These are phyloP conservation scores for Vicia sativa DNA, from an alignment of 306 rosid genomes.

Conservation along the genomic window DNA sequence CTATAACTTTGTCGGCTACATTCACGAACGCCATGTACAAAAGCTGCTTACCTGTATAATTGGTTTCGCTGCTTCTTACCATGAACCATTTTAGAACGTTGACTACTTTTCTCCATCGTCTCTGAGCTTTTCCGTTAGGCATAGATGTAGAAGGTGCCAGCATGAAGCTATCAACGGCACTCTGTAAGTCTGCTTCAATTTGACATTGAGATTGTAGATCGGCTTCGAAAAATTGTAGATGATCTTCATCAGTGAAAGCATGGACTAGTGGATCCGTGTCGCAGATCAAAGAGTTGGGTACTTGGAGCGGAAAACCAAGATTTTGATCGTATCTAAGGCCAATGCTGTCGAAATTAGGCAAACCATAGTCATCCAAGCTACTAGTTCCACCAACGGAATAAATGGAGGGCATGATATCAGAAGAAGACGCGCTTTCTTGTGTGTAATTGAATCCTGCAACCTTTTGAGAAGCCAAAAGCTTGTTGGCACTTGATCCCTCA, in stretches of 20 bases:
- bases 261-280: slow-evolving; percentile 62
- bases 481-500: slow-evolving; percentile 66
- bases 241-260: slow-evolving; percentile 65
- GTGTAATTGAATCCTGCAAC: slow-evolving; percentile 62
- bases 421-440: slow-evolving; percentile 63
- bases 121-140: slow-evolving; percentile 59
- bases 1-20: slow-evolving; percentile 52
- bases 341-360: slow-evolving; percentile 58
- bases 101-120: slow-evolving; percentile 82
- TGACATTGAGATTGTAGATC: slow-evolving; percentile 61
- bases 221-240: slow-evolving; percentile 66
- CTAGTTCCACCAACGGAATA: slow-evolving; percentile 63
- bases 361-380: slow-evolving; percentile 73
- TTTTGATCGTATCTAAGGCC: slow-evolving; percentile 64
- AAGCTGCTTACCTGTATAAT: slow-evolving; percentile 38
- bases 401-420: slow-evolving; percentile 78
- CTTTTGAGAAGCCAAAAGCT: slow-evolving; percentile 62
- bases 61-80: slow-evolving; percentile 44
- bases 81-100: slow-evolving; percentile 85
- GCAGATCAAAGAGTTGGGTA: slow-evolving; percentile 61
- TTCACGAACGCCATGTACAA: slow-evolving; percentile 37
- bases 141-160: slow-evolving; percentile 45
- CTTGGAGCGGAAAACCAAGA: slow-evolving; percentile 65
- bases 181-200: slow-evolving; percentile 59
- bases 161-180: slow-evolving; percentile 60